A percentile compares a stretch with the other conserved stretches of the same genome.
Evolutionary conservation across 768 basidiomycete species (phyloP).

Genomic region (Pisolithus sp.): DNA sequence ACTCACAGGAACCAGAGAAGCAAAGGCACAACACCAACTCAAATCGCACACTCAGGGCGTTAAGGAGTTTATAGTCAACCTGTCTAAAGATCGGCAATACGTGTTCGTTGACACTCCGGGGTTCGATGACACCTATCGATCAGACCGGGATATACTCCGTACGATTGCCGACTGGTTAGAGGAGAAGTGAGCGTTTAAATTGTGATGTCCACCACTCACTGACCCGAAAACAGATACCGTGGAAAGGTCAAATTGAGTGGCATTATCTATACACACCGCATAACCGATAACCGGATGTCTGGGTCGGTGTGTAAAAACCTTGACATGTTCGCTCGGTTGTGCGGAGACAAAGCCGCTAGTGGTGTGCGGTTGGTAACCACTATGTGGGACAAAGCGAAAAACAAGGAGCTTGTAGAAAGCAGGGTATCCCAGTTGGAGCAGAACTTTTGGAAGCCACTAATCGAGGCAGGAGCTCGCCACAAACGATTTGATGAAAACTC

Average conservation of each 20-base stretch:
- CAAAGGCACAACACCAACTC: neutral
- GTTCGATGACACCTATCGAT: neutral
- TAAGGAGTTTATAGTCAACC: slow-evolving; percentile 11
- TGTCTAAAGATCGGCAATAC: slow-evolving; percentile 4
- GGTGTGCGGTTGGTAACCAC: slow-evolving; percentile 33
- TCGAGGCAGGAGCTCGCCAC: too few relatives aligned
- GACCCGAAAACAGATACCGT: neutral
- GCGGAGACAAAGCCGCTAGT: slow-evolving; percentile 23
- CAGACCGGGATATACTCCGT: neutral
- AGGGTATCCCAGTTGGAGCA: slow-evolving; percentile 19
- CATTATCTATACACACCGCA: slow-evolving; percentile 29
- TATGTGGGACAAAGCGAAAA: slow-evolving; percentile 29
- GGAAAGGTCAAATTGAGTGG: slow-evolving; percentile 19
- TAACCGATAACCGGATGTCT: slow-evolving; percentile 30
- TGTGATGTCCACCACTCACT: neutral
- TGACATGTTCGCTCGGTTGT: slow-evolving; percentile 28
- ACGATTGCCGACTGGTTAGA: slow-evolving; percentile 3
- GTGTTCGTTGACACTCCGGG: slow-evolving; percentile 18
- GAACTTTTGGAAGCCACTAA: slow-evolving; percentile 16
- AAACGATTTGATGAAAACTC: too few relatives aligned
- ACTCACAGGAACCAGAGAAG: neutral
- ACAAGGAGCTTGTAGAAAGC: slow-evolving; percentile 1
- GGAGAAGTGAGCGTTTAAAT: neutral
- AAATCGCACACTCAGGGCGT: slow-evolving; percentile 3
- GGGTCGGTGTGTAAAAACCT: slow-evolving; percentile 27